A percentile compares a stretch with the other conserved stretches of the same genome.
These are phyloP conservation scores for Leccinum rimulosum DNA, from an alignment of 768 basidiomycete genomes.

Conservation along the genomic window DNA sequence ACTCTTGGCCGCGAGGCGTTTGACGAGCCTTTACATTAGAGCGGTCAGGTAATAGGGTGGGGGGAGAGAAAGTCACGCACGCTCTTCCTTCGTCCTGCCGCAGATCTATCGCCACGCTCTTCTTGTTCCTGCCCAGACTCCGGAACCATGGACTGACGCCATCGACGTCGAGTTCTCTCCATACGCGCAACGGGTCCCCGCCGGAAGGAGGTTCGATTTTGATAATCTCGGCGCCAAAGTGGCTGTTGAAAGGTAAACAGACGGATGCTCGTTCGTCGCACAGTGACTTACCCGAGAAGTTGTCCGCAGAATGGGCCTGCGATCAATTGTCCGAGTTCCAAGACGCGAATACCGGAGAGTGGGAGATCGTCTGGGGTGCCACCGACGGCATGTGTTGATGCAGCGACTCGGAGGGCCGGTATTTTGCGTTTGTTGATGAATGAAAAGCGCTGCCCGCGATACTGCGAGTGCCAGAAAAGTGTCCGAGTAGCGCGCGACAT, in stretches of 20 bases:
- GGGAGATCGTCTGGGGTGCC: too few relatives aligned
- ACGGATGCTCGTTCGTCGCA: background rate
- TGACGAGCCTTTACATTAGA: conserved; percentile 47
- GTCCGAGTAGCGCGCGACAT: too few relatives aligned
- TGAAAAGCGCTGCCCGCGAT: too few relatives aligned
- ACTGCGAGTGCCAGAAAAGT: too few relatives aligned
- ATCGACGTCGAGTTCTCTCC: conserved; percentile 69
- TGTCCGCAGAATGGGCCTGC: conserved; percentile 75
- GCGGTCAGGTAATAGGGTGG: background rate
- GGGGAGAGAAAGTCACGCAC: conserved; percentile 29
- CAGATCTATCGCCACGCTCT: conserved; percentile 67
- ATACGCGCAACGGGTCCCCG: conserved; percentile 68
- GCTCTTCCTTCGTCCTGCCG: conserved; percentile 53
- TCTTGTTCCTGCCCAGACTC: conserved; percentile 71
- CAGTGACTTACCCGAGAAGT: conserved; percentile 54
- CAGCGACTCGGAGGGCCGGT: background rate
- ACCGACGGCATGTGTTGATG: conserved; percentile 11
- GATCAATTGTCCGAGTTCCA: conserved; percentile 70
- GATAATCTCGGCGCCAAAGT: conserved; percentile 72
- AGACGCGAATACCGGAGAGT: conserved; percentile 58
- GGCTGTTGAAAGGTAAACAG: conserved; percentile 36
- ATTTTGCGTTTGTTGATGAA: too few relatives aligned
- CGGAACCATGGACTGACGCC: conserved; percentile 75
- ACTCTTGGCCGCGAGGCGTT: conserved; percentile 55
- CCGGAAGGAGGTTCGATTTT: conserved; percentile 63